Conservation (phyloP, 2,329 filamentous ascomycete species). For the Paracoccidioides lutzii region DNA sequence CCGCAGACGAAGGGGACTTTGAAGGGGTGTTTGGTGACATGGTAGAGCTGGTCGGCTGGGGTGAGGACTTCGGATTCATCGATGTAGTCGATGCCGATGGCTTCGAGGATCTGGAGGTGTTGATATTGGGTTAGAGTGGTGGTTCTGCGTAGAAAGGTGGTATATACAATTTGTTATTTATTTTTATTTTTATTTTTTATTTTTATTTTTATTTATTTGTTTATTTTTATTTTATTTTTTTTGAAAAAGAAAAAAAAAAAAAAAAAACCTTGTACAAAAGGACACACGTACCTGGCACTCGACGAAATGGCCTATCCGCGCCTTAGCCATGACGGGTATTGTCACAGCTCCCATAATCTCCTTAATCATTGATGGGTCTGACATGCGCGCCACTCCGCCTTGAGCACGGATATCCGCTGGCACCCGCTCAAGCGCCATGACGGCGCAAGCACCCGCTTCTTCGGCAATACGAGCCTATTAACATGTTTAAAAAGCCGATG, state of each 20-base stretch:
- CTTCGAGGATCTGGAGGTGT: slow-evolving; percentile 64
- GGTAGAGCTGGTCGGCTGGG: slow-evolving; percentile 77
- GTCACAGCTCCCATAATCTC: slow-evolving; percentile 91
- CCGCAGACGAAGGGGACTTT: slow-evolving; percentile 88
- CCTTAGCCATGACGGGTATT: slow-evolving; percentile 98
- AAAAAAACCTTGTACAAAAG: too few species aligned
- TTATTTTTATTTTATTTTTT: too few species aligned
- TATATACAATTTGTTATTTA: not conserved
- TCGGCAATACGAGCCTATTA: slow-evolving; percentile 81
- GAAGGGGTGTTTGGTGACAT: slow-evolving; percentile 80
- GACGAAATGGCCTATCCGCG: slow-evolving; percentile 92
- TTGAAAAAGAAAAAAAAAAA: too few species aligned
- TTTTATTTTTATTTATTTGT: too few species aligned
- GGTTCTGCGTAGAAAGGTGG: too few species aligned
- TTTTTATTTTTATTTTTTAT: not conserved
- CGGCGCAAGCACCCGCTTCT: slow-evolving; percentile 85
- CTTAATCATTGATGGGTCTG: slow-evolving; percentile 84
- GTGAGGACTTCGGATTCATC: slow-evolving; percentile 97
- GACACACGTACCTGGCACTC: slow-evolving; percentile 62
- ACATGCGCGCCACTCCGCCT: slow-evolving; percentile 94
- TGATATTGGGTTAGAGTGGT: not conserved
- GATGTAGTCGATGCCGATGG: slow-evolving; percentile 91
- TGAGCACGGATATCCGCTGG: slow-evolving; percentile 88
- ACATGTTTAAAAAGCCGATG: not conserved
- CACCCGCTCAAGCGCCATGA: slow-evolving; percentile 97